phyloP scores from a whole-genome alignment of 2,329 filamentous ascomycete genomes.

The Cladosporium phlei region DNA sequence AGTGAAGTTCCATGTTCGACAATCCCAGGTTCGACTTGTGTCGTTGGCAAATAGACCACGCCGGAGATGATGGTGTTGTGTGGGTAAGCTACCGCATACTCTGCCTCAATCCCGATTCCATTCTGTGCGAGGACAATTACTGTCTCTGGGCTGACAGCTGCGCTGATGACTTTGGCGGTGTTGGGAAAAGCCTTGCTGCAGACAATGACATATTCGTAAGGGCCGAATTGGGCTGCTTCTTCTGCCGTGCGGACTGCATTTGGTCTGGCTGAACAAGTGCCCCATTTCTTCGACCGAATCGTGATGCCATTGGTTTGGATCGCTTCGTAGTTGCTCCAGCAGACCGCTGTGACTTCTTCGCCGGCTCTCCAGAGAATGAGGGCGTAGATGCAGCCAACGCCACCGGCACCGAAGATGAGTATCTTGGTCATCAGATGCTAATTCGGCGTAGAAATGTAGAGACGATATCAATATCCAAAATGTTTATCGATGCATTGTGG shows the following conservation, averaged over 20 bases:
- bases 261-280: constrained; percentile 33
- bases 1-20: constrained; percentile 43
- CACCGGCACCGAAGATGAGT: constrained; percentile 40
- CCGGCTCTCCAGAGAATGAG: constrained; percentile 37
- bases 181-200: constrained; percentile 44
- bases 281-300: constrained; percentile 38
- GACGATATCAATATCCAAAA: too few species aligned
- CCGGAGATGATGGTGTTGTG: constrained; percentile 51
- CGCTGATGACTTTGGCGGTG: constrained; percentile 34
- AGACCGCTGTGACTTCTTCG: constrained; percentile 37
- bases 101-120: constrained; percentile 56
- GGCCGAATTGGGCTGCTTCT: constrained; percentile 31
- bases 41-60: constrained; percentile 52
- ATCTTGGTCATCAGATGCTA: constrained; percentile 19
- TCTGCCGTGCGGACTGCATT: constrained; percentile 30
- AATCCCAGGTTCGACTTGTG: constrained; percentile 47
- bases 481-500: neutral
- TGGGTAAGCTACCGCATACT: constrained; percentile 49
- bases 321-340: constrained; percentile 40
- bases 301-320: constrained; percentile 38
- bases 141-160: constrained; percentile 41
- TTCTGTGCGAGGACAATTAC: constrained; percentile 59
- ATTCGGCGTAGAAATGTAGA: neutral
- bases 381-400: constrained; percentile 39
- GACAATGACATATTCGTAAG: constrained; percentile 47